Evolutionary conservation across 805 yeast species (phyloP).

Genomic region (Saturnispora halmiae): DNA sequence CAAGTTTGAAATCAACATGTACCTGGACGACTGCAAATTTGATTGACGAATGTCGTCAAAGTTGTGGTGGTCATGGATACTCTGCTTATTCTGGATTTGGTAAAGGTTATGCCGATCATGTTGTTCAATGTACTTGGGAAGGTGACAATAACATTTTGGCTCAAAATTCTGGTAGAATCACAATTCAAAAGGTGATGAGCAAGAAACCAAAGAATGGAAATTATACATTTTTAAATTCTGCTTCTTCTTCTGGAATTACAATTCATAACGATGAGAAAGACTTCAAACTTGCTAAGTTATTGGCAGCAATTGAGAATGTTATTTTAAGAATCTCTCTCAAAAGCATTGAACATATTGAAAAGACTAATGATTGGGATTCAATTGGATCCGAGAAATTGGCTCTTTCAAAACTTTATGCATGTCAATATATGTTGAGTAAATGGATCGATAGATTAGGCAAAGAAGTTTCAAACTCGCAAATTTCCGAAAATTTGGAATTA

Average conservation of each 20-base stretch:
- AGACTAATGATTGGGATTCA: conserved; percentile 36
- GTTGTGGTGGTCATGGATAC: conserved; percentile 96
- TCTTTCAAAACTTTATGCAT: conserved; percentile 44
- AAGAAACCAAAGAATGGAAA: conserved; percentile 32
- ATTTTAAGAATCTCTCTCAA: conserved; percentile 33
- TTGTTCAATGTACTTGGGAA: conserved; percentile 98
- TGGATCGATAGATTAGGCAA: conserved; percentile 29
- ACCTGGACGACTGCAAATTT: conserved; percentile 78
- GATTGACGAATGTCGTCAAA: conserved; percentile 84
- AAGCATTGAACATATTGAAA: conserved; percentile 26
- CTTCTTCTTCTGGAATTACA: conserved; percentile 27
- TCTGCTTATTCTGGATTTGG: conserved; percentile 90
- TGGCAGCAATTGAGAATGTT: conserved; percentile 33
- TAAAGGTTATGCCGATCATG: conserved; percentile 84
- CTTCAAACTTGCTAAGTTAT: conserved; percentile 25
- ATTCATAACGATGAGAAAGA: conserved; percentile 21
- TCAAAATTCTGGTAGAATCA: conserved; percentile 74
- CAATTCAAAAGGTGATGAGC: conserved; percentile 41
- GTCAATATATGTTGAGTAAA: conserved; percentile 37
- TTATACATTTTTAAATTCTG: conserved; percentile 30
- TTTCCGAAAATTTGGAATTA: conserved; percentile 41
- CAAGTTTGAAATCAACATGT: conserved; percentile 78
- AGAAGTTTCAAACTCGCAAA: conserved; percentile 18
- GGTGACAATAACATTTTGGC: conserved; percentile 89
- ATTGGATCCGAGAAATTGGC: conserved; percentile 38